Percentiles rank a stretch among this genome's conserved stretches.
These are phyloP conservation scores for Volutella citrinella DNA, from an alignment of 2,329 filamentous ascomycete genomes.

Conservation along the genomic window DNA sequence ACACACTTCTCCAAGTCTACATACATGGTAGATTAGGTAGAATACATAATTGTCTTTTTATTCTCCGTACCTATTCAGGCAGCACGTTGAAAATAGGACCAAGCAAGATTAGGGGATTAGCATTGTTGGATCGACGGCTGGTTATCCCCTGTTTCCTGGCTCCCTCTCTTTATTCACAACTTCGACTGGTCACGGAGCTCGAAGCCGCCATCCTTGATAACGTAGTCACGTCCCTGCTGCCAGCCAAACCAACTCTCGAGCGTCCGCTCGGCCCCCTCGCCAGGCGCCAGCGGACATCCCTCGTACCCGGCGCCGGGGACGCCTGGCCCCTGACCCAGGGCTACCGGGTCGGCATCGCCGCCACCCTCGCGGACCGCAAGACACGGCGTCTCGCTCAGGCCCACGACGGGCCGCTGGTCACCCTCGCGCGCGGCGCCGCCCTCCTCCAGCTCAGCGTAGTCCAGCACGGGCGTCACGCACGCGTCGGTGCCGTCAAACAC, in stretches of 20 bases:
- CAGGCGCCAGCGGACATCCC: slow-evolving; percentile 57
- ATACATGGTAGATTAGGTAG: slow-evolving; percentile 24
- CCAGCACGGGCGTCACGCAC: slow-evolving; percentile 85
- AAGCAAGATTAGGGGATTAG: no score
- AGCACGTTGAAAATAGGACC: no score
- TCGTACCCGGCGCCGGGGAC: slow-evolving; percentile 66
- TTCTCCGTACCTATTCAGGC: no score
- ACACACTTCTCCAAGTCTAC: slow-evolving; percentile 12
- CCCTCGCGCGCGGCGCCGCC: slow-evolving; percentile 48
- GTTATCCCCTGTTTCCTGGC: no score
- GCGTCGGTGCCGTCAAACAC: slow-evolving; percentile 91
- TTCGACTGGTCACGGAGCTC: slow-evolving; percentile 32
- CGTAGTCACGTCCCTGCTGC: slow-evolving; percentile 68
- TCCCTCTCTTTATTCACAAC: no score
- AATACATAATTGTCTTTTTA: slow-evolving; percentile 22
- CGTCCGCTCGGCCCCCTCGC: slow-evolving; percentile 68
- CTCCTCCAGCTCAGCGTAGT: slow-evolving; percentile 66
- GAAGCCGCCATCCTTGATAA: slow-evolving; percentile 60
- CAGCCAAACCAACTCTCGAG: slow-evolving; percentile 75
- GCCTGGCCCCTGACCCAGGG: slow-evolving; percentile 62
- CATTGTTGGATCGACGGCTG: no score
- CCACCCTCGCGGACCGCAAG: slow-evolving; percentile 54
- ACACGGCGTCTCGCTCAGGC: slow-evolving; percentile 66
- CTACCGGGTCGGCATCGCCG: slow-evolving; percentile 27
- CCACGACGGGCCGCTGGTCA: slow-evolving; percentile 69